phyloP scores from a whole-genome alignment of 176 grass and related monocot genomes.

The Zoysia pacifica region DNA sequence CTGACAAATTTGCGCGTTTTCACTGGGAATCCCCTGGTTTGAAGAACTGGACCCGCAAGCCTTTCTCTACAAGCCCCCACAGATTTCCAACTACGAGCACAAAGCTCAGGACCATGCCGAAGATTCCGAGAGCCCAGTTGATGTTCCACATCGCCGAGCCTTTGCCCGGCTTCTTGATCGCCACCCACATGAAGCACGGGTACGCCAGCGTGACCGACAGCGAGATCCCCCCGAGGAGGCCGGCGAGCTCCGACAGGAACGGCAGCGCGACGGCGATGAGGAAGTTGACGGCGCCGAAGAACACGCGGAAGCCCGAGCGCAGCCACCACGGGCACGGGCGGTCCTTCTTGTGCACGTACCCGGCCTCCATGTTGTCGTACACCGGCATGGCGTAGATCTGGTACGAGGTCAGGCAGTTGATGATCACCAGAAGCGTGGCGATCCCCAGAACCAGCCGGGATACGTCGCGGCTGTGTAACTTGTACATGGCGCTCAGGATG shows the following conservation, averaged over 20 bases:
- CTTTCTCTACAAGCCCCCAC: slow-evolving; percentile 65
- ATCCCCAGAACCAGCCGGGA: slow-evolving; percentile 59
- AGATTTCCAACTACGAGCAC: slow-evolving; percentile 63
- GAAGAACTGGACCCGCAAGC: slow-evolving; percentile 68
- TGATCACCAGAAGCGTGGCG: slow-evolving; percentile 70
- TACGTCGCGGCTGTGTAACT: slow-evolving; percentile 73
- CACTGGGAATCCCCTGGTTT: slow-evolving; percentile 44
- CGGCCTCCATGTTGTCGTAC: slow-evolving; percentile 87
- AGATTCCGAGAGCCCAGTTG: slow-evolving; percentile 76
- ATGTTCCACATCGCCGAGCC: slow-evolving; percentile 57
- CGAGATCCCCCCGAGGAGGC: slow-evolving; percentile 66
- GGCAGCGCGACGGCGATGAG: slow-evolving; percentile 82
- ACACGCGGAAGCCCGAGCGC: slow-evolving; percentile 53
- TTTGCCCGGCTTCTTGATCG: slow-evolving; percentile 65
- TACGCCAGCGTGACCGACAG: slow-evolving; percentile 86
- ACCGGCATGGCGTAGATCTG: slow-evolving; percentile 95
- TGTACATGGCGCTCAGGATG: slow-evolving; percentile 62
- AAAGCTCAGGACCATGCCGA: slow-evolving; percentile 66
- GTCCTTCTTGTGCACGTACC: slow-evolving; percentile 72
- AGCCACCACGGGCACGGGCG: slow-evolving; percentile 81
- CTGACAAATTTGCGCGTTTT: neutral
- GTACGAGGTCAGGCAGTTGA: slow-evolving; percentile 82
- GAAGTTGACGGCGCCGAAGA: slow-evolving; percentile 58
- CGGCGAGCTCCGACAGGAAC: slow-evolving; percentile 71
- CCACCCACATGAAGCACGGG: slow-evolving; percentile 97